Evolutionary conservation across 768 basidiomycete species (phyloP), one percentile per base, ranked within the genome.

Genomic region (Nidula microcarpa): DNA sequence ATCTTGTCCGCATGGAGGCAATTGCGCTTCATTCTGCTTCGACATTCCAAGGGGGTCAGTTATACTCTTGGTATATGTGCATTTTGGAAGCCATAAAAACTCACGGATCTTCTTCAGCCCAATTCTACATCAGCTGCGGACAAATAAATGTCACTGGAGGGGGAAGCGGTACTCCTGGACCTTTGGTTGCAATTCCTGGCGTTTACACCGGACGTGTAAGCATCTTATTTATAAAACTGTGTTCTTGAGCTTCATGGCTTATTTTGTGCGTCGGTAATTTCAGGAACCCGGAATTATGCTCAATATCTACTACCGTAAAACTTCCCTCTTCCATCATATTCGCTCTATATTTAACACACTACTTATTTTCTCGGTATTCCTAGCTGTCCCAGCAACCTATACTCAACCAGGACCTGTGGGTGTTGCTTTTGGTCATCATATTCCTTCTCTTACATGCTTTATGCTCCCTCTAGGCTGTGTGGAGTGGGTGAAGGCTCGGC

Each of bases 21-120:
- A 76, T 77, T 45, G 77, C 77, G 33, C 63, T 78, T 33, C 76
- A 78, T 57, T 47, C 57, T 4, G 75, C 76, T 9, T 57, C 57
- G 7, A 68, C 67, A 18, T 76, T 67, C 57, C 69, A 68, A 57
- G 75, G 75, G 6, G 76, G 75, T 61, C 59, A 66, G 50, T 32
- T 17, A 10, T 23, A 46, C 13, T n/a, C 18, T 23, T 23, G 23
- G 23, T 23, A 23, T 23, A 23, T 23, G 23, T 23, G 23, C 23
- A 23, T 23, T 2, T 13, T 18, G 7, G 36, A 43, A 35, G 35
- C 8, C n/a, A 36, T 43, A 32, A 16, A 10, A 10, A 13, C 30
- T 10, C 41, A 9, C 6, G 2, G 13, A 3, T 46, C 43, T 13
- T 34, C 18, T 43, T 9, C 32, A 60, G 59, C 60, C 11, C 60